Base-by-base conservation (phyloP, 164 flowering plant genomes). In the Cinnamomum chago region DNA sequence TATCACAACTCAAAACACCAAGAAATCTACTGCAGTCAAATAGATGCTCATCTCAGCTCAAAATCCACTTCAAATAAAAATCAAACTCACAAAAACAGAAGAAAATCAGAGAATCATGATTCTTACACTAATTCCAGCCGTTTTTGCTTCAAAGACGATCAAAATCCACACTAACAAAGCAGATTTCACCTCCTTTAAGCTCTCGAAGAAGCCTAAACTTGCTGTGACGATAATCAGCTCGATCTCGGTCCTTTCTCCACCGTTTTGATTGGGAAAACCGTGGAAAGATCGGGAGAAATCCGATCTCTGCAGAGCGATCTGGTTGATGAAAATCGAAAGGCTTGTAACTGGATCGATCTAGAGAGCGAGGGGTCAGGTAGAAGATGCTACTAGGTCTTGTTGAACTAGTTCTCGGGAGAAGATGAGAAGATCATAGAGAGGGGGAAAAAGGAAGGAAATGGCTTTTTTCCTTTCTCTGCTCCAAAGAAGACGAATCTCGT, bases 151-250 rank as follows among this genome's bases (percentile, higher is more conserved):
- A 65, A 55, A 58, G 9, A 24, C n/a, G 60, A 25, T 66, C 65
- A 58, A 50, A 33, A 40, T 27, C 73, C 3, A 64, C 65, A 22
- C 7, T 62, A 70, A 70, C 47, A 79, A 82, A 65, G 66, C 73
- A 14, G 78, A 67, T 79, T 82, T 77, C 82, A 80, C 78, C 72
- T 22, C 50, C 25, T 52, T 50, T 35, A 20, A 65, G 23, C 30
- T 27, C 28, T 58, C 28, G 33, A 73, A 7, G 17, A 51, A 40
- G 28, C 64, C 65, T 55, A 62, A 12, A 67, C 33, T 50, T 9
- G 27, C 47, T 11, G 25, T 60, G 66, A 6, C 20, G 35, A 47
- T 52, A 52, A 50, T 10, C 47, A n/a, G 50, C 27, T 66, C 28
- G 51, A 74, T 20, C 68, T 60, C 20, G n/a, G 11, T 17, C 66